Evolutionary conservation across 2,329 filamentous ascomycete species (phyloP).

Genomic region (Pestalotiopsis sp.): DNA sequence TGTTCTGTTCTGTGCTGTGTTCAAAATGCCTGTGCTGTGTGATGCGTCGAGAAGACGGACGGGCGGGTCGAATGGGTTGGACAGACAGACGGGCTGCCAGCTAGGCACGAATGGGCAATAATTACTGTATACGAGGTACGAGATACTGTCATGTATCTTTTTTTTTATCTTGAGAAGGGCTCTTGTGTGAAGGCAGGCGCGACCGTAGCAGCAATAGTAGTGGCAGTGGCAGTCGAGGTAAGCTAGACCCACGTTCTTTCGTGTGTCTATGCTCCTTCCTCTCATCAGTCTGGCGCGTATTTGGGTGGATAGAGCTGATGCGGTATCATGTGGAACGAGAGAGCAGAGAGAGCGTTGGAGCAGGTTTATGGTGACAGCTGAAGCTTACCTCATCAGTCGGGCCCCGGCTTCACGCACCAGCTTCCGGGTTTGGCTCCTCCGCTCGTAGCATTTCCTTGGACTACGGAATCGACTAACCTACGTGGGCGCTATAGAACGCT

Average conservation of each 20-base stretch:
- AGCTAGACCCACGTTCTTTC: too few relatives aligned
- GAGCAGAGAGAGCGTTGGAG: neutral
- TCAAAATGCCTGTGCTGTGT: neutral
- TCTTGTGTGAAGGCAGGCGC: too few relatives aligned
- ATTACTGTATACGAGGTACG: too few relatives aligned
- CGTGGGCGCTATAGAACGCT: neutral
- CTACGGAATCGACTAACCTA: neutral
- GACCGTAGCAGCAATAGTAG: too few relatives aligned
- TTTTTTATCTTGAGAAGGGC: too few relatives aligned
- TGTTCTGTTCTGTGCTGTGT: constrained; percentile 16
- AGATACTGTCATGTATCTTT: too few relatives aligned
- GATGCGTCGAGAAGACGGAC: constrained; percentile 8
- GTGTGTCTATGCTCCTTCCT: too few relatives aligned
- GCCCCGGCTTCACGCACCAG: neutral
- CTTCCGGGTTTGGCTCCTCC: neutral
- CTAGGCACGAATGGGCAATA: too few relatives aligned
- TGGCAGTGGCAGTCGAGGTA: too few relatives aligned
- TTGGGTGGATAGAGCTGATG: neutral
- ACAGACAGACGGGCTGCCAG: neutral
- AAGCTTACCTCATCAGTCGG: neutral
- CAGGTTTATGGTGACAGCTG: neutral
- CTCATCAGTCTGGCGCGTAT: neutral
- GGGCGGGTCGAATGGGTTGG: constrained; percentile 5
- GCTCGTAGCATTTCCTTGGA: neutral
- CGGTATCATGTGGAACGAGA: neutral